A percentile compares a stretch with the other conserved stretches of the same genome.
Evolutionary conservation across 768 basidiomycete species (phyloP).

Genomic region (Leccinum ochraceum): DNA sequence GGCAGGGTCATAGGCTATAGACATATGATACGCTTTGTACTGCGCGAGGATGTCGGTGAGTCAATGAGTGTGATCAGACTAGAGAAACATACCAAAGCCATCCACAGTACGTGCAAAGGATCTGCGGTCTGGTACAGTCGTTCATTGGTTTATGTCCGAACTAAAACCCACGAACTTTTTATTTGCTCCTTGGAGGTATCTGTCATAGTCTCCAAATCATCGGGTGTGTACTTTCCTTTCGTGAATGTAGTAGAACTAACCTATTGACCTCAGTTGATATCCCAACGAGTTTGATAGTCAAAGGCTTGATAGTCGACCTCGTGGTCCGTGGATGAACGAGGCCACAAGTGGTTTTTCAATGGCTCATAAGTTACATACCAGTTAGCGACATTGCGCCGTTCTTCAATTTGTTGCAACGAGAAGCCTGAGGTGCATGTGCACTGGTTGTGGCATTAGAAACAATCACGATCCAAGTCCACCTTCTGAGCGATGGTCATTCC

Average conservation of each 20-base stretch:
- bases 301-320: neutral
- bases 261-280: neutral
- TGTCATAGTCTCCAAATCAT: neutral
- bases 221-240: neutral
- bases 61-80: neutral
- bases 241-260: neutral
- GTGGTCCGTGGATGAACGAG: neutral
- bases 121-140: neutral
- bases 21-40: neutral
- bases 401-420: neutral
- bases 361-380: neutral
- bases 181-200: neutral
- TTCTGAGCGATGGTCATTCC: neutral
- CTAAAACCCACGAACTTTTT: neutral
- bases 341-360: neutral
- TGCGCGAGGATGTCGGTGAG: neutral
- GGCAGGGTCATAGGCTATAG: neutral
- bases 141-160: neutral
- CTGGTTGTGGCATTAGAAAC: neutral
- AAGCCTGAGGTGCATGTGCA: too few species aligned
- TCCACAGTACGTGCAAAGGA: neutral
- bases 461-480: neutral
- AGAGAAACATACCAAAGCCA: neutral
- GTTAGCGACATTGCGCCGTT: slow-evolving; percentile 21
- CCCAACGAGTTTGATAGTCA: neutral